Evolutionary conservation across 78 protist genomes (phyloP).

Genomic region (slime mould (Dictyostelium discoideum)): DNA sequence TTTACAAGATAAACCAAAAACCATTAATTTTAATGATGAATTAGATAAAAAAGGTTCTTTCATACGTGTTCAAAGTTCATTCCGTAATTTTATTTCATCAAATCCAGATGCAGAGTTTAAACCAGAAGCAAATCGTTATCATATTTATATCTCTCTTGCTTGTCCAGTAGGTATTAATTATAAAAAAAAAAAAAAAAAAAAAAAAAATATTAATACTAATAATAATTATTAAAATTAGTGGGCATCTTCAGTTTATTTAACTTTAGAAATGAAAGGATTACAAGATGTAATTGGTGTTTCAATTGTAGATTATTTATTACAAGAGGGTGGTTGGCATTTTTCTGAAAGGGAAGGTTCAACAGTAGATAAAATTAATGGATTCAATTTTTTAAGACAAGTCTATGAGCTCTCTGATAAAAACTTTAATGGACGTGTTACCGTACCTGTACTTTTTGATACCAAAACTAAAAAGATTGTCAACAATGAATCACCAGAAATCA

Average conservation of each 20-base stretch:
- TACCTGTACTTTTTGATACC: constrained; percentile 92
- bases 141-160: not conserved
- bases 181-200: no score
- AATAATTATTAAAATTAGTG: not conserved
- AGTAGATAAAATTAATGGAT: constrained; percentile 38
- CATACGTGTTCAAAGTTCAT: not conserved
- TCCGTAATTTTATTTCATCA: not conserved
- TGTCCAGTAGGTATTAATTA: no score
- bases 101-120: not conserved
- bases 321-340: constrained; percentile 51
- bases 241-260: not conserved
- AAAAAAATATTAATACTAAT: no score
- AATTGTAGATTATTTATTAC: constrained; percentile 46
- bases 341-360: constrained; percentile 40
- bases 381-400: not conserved
- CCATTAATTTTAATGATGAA: constrained; percentile 1
- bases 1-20: not conserved
- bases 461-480: constrained; percentile 82
- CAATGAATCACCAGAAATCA: constrained; percentile 94
- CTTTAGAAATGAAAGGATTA: constrained; percentile 74
- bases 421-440: constrained; percentile 79
- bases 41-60: constrained; percentile 31
- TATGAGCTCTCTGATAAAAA: constrained; percentile 16
- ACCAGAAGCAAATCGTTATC: constrained; percentile 41
- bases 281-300: constrained; percentile 77